Base-by-base conservation (phyloP, 306 rosid species). In the Corylus americana region DNA sequence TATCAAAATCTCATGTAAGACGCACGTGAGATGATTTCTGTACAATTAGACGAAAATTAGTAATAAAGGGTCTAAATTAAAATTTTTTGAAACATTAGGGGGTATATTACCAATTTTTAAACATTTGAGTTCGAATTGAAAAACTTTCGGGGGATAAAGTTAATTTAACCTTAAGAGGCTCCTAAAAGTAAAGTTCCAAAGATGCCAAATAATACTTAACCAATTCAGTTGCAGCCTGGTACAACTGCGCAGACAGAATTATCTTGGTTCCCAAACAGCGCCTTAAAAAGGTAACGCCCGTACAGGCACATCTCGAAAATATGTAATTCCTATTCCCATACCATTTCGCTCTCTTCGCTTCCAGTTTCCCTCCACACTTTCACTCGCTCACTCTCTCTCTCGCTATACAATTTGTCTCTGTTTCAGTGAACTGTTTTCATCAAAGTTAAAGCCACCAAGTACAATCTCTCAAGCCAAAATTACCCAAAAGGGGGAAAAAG, bases 321-420 rank as follows among this genome's bases (percentile, higher is more conserved):
- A 66, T 9, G 11, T 9, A 45, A 1, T 8, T 3, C 8, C 9
- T 4, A 3, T 2, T 18, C 4, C 13, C 12, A 8, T 35, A 10
- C 13, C 12, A 8, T 35, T 25, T 54, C 55, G 31, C 49, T 81
- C 64, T 39, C 51, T 59, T 54, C 58, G n/a, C 57, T 79, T 84
- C 72, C 84, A 77, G 74, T 79, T 82, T 88, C 90, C 94, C 88
- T 88, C 93, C 86, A 78, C 71, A 35, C 86, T 16, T 78, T 50
- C 71, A 31, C 76, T 62, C 44, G 44, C 11, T 37, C 49, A 8
- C 57, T 53, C 55, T 7, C 10, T 31, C 37, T 75, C 22, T 75
- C 16, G 2, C 31, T 11, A 7, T 11, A 1, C 6, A 37, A 31
- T 37, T 50, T 71, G 13, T 55, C 10, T 18, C 55, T 55, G 69